phyloP scores from a whole-genome alignment of 176 grass and related monocot genomes.

The Cymbopogon citratus region DNA sequence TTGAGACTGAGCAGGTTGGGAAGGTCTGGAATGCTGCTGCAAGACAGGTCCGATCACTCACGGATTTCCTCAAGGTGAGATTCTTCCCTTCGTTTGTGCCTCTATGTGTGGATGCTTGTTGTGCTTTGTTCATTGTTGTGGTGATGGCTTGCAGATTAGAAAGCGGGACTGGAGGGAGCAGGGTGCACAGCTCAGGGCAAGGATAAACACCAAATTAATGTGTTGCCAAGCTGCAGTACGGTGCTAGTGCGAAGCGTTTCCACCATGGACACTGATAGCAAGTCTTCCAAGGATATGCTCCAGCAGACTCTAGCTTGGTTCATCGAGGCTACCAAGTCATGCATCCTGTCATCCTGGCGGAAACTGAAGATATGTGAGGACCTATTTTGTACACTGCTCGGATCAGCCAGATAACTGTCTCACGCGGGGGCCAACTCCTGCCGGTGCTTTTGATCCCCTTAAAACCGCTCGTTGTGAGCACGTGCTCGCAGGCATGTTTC shows the following conservation, averaged over 20 bases:
- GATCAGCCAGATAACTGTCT: conserved; percentile 93
- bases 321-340: conserved; percentile 84
- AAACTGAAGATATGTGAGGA: conserved; percentile 90
- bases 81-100: background rate
- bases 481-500: conserved; percentile 71
- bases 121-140: conserved; percentile 19
- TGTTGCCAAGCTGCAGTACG: conserved; percentile 84
- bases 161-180: conserved; percentile 98
- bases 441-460: conserved; percentile 86
- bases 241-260: conserved; percentile 68
- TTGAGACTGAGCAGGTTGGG: conserved; percentile 43
- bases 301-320: conserved; percentile 82
- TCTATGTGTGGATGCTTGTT: conserved; percentile 3
- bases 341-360: conserved; percentile 90
- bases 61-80: conserved; percentile 86
- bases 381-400: conserved; percentile 81
- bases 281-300: conserved; percentile 82
- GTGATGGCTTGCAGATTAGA: conserved; percentile 63
- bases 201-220: conserved; percentile 86
- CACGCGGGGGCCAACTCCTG: conserved; percentile 85
- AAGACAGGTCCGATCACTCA: conserved; percentile 81
- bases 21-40: conserved; percentile 71
- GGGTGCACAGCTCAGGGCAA: conserved; percentile 71
- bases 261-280: conserved; percentile 58
- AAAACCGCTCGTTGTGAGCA: conserved; percentile 94